phyloP scores from a whole-genome alignment of 441 rosid species.

The Flueggea neowawraea region DNA sequence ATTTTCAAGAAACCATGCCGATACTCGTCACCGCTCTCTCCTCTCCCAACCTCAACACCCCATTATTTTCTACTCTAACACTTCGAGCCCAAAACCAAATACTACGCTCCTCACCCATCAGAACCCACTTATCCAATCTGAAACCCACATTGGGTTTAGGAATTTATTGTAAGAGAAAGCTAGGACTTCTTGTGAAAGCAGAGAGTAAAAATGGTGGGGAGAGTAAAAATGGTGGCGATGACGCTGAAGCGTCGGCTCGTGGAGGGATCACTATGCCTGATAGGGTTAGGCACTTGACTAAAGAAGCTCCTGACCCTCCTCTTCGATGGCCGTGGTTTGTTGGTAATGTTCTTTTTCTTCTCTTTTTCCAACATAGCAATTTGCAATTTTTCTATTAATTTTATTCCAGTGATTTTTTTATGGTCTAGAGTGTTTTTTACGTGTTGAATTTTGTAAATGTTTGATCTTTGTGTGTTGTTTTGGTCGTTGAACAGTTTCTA shows the following conservation, averaged over 20 bases:
- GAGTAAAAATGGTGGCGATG: constrained; percentile 12
- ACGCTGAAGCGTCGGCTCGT: constrained; percentile 46
- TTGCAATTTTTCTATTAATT: too few species aligned
- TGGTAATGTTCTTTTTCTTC: constrained; percentile 33
- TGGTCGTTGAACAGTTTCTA: too few species aligned
- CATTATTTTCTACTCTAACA: too few species aligned
- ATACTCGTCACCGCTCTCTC: too few species aligned
- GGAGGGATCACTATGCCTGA: constrained; percentile 84
- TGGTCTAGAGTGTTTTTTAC: too few species aligned
- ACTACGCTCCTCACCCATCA: background rate
- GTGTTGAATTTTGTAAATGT: too few species aligned
- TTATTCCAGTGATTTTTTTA: too few species aligned
- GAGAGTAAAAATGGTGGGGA: constrained; percentile 28
- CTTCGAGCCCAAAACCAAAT: too few species aligned
- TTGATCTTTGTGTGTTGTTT: too few species aligned
- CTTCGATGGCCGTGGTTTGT: constrained; percentile 79
- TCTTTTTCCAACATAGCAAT: background rate
- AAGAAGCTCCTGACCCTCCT: constrained; percentile 74
- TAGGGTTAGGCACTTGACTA: constrained; percentile 75
- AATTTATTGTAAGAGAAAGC: constrained; percentile 15
- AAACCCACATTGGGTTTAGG: constrained; percentile 11
- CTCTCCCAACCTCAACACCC: too few species aligned
- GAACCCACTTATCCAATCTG: constrained; percentile 9
- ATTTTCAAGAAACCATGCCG: too few species aligned
- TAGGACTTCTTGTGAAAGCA: constrained; percentile 30